Evolutionary conservation across 345 rosid species (phyloP).

Genomic region (Eucalyptus caleyi): DNA sequence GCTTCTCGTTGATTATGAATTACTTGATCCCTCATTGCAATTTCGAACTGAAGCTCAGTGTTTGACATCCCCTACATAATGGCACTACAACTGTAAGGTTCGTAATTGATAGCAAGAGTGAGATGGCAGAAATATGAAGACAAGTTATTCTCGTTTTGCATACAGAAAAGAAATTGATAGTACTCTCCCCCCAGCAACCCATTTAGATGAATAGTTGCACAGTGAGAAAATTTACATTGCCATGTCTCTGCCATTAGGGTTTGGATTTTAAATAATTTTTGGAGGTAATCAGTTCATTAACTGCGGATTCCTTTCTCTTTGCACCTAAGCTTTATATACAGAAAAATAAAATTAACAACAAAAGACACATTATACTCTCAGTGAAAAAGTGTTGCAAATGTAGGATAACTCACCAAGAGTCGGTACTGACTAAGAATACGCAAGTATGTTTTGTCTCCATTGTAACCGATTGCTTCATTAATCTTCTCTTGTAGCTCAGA

Average conservation of each 20-base stretch:
- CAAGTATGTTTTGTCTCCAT: slow-evolving; percentile 79
- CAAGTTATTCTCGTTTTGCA: neutral
- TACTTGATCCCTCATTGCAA: slow-evolving; percentile 95
- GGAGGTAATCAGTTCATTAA: neutral
- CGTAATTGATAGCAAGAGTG: neutral
- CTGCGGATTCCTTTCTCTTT: neutral
- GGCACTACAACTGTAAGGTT: slow-evolving; percentile 2
- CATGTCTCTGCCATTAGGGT: neutral
- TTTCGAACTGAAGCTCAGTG: slow-evolving; percentile 87
- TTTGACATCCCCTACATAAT: slow-evolving; percentile 74
- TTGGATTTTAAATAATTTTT: neutral
- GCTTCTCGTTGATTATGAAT: slow-evolving; percentile 86
- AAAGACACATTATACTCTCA: neutral
- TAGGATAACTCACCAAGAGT: slow-evolving; percentile 60
- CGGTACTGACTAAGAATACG: slow-evolving; percentile 84
- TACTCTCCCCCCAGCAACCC: neutral
- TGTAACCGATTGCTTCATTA: slow-evolving; percentile 68
- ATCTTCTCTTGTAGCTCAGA: slow-evolving; percentile 76
- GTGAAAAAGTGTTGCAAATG: neutral
- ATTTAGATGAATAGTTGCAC: neutral
- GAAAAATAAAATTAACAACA: neutral
- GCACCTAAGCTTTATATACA: neutral
- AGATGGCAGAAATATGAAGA: neutral
- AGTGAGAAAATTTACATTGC: neutral
- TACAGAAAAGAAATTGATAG: neutral